Conservation (phyloP, 345 rosid species). For the Acer negundo region DNA sequence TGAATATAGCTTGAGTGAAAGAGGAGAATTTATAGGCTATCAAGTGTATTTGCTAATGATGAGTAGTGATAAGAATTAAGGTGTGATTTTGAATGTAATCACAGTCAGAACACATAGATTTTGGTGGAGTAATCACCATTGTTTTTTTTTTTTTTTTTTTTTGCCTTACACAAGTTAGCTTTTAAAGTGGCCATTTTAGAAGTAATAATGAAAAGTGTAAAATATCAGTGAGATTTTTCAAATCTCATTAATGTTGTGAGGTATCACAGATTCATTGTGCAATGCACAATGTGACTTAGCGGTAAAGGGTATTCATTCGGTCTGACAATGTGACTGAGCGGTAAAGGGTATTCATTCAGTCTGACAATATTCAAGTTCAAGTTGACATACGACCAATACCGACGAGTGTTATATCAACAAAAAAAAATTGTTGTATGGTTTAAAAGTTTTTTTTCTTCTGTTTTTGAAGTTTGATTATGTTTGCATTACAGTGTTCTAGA, state of each 20-base stretch:
- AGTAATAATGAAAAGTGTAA: conserved; percentile 12
- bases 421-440: too few relatives aligned
- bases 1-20: conserved; percentile 6
- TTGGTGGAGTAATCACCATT: conserved; percentile 26
- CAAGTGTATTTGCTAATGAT: conserved; percentile 15
- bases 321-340: too few relatives aligned
- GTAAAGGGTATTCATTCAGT: too few relatives aligned
- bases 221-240: neutral
- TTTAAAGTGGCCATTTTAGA: conserved; percentile 7
- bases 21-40: conserved; percentile 18
- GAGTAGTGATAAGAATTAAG: conserved; percentile 20
- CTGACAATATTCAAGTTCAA: too few relatives aligned
- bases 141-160: too few relatives aligned
- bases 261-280: too few relatives aligned
- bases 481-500: conserved; percentile 26
- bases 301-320: too few relatives aligned
- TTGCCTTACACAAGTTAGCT: too few relatives aligned
- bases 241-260: neutral
- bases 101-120: conserved; percentile 1
- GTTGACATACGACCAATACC: too few relatives aligned
- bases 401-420: too few relatives aligned
- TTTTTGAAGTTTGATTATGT: conserved; percentile 16
- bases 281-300: too few relatives aligned
- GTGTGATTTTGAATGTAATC: neutral
- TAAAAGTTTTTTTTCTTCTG: too few relatives aligned